Conservation (phyloP, 306 rosid species). For the Lotus japonicus region DNA sequence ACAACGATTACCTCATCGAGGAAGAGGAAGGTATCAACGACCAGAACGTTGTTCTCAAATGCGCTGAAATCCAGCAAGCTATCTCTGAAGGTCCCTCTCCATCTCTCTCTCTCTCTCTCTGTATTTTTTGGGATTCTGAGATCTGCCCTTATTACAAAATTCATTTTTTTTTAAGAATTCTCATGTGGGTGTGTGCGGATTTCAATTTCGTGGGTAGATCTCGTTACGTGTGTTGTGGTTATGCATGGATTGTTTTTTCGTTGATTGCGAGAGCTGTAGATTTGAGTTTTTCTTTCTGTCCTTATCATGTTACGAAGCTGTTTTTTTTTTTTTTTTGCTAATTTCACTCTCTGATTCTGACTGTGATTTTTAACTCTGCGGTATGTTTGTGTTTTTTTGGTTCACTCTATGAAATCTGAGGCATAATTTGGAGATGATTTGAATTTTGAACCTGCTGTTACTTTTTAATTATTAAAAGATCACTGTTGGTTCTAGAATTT, state of each 20-base stretch:
- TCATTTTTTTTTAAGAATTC: neutral
- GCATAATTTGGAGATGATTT: neutral
- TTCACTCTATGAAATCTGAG: neutral
- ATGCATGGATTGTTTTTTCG: neutral
- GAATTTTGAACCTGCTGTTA: neutral
- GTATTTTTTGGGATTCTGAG: neutral
- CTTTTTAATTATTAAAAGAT: neutral
- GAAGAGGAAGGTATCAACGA: constrained; percentile 93
- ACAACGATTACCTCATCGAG: constrained; percentile 69
- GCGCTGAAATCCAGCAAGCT: constrained; percentile 89
- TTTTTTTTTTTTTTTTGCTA: neutral
- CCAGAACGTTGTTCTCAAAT: constrained; percentile 76
- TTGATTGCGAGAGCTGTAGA: neutral
- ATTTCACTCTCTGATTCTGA: neutral
- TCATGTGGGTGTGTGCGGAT: neutral
- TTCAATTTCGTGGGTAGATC: constrained; percentile 25
- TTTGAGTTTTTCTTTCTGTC: neutral
- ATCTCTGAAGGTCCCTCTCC: constrained; percentile 68
- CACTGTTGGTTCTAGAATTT: constrained; percentile 19
- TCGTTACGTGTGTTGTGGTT: too few relatives aligned
- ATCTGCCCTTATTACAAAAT: neutral
- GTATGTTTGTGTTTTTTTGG: neutral
- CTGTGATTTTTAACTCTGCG: neutral
- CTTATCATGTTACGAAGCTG: neutral
- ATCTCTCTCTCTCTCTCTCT: neutral